Percentiles rank a stretch among this genome's conserved stretches.
Conservation (phyloP, 768 basidiomycete genomes). For the Mycena crocata region DNA sequence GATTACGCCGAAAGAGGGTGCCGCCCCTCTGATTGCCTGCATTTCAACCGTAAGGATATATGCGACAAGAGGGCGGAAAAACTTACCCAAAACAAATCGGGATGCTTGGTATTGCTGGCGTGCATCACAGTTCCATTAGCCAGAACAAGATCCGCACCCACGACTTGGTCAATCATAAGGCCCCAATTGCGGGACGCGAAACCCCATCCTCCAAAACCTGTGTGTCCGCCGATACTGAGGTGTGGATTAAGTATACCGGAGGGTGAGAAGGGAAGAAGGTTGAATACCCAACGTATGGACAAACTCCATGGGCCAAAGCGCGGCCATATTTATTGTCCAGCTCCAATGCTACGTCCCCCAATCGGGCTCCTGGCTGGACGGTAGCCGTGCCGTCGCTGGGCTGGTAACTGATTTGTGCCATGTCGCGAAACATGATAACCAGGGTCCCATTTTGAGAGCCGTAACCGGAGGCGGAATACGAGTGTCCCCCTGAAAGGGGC, state of each 20-base stretch:
- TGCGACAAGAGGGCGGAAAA: neutral
- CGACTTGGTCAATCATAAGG: conserved; percentile 39
- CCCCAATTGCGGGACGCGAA: conserved; percentile 37
- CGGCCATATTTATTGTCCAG: conserved; percentile 15
- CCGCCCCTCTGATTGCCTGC: conserved; percentile 45
- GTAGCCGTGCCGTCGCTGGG: conserved; percentile 22
- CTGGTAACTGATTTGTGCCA: conserved; percentile 12
- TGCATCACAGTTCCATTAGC: conserved; percentile 35
- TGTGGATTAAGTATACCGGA: neutral
- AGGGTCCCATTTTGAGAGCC: conserved; percentile 14
- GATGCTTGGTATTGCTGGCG: conserved; percentile 33
- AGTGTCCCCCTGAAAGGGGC: conserved; percentile 21
- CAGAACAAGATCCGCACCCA: conserved; percentile 36
- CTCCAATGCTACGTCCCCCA: conserved; percentile 28
- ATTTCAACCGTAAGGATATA: neutral
- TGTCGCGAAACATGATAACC: conserved; percentile 18
- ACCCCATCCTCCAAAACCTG: conserved; percentile 34
- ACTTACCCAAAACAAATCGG: conserved; percentile 40
- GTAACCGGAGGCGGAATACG: conserved; percentile 21
- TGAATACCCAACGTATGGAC: conserved; percentile 39
- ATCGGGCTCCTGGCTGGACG: conserved; percentile 30
- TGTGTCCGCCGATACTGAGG: conserved; percentile 24
- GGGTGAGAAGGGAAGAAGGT: neutral
- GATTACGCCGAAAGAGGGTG: conserved; percentile 43
- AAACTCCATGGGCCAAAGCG: conserved; percentile 44